Evolutionary conservation across 192 early-diverging fungal genomes (phyloP).

Genomic region (Backusella liffmaniae): DNA sequence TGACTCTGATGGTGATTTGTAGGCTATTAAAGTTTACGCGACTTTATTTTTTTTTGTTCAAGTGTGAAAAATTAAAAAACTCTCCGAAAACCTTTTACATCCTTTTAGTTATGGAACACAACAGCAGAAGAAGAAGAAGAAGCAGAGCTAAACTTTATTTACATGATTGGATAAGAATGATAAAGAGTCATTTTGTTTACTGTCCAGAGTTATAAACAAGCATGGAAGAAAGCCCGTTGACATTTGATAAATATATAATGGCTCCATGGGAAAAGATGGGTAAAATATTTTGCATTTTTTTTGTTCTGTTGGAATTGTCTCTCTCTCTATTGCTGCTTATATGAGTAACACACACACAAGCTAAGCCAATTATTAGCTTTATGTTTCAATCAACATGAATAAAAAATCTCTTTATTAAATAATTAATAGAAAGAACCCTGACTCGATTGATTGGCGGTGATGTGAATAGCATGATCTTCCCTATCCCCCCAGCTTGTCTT

Average conservation of each 20-base stretch:
- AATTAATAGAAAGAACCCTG: neutral
- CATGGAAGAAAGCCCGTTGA: neutral
- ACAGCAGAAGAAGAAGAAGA: neutral
- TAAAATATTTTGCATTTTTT: neutral
- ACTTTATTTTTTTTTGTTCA: neutral
- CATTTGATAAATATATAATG: neutral
- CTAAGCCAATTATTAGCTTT: neutral
- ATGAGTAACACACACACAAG: neutral
- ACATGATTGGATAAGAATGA: neutral
- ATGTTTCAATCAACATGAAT: neutral
- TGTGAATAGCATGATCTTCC: neutral
- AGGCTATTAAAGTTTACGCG: neutral
- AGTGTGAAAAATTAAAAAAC: neutral
- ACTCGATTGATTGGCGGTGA: neutral
- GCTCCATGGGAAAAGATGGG: neutral
- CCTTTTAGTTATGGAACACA: neutral
- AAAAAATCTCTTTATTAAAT: neutral
- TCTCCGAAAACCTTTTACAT: neutral
- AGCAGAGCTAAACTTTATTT: neutral
- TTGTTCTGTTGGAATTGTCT: neutral
- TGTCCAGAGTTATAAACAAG: neutral
- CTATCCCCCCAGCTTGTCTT: neutral
- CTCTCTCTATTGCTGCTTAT: neutral
- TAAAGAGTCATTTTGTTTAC: neutral
- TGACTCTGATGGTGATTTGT: neutral